phyloP scores from a whole-genome alignment of 495 filamentous ascomycete genomes.

The Rostrohypoxylon terebratum region DNA sequence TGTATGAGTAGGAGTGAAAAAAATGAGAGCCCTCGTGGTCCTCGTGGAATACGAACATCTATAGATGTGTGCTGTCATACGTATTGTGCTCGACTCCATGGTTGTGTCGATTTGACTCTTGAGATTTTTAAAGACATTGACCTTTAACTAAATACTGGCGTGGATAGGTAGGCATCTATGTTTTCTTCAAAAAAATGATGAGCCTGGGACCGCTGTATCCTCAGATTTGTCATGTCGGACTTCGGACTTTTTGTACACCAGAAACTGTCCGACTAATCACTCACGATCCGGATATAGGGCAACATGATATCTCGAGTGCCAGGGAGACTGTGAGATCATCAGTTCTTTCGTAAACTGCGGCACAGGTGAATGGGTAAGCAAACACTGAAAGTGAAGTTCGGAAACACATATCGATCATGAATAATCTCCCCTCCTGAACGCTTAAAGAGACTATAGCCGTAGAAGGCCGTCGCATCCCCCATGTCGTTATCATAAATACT shows the following conservation, averaged over 20 bases:
- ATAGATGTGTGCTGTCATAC: background rate
- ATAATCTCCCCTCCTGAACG: background rate
- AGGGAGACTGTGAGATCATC: background rate
- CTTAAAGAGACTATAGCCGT: background rate
- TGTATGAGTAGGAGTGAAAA: constrained; percentile 12
- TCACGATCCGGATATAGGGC: background rate
- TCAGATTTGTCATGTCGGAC: background rate
- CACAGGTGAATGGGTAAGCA: background rate
- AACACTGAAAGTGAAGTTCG: background rate
- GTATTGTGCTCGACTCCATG: background rate
- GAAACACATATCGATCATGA: background rate
- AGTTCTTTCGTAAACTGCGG: background rate
- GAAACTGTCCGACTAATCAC: constrained; percentile 8
- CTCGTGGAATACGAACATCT: constrained; percentile 27
- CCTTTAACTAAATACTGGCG: too few species aligned
- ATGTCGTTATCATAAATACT: background rate
- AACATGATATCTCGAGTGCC: background rate
- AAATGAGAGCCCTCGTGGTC: constrained; percentile 27
- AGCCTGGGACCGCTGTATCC: background rate
- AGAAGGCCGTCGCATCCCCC: background rate
- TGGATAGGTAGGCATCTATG: too few species aligned
- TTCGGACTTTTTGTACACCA: constrained; percentile 10
- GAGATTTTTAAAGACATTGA: background rate
- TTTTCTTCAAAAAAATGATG: background rate
- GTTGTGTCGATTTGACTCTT: background rate